These are phyloP conservation scores for Corymbia citriodora DNA, from an alignment of 441 rosid genomes.

Conservation along the genomic window DNA sequence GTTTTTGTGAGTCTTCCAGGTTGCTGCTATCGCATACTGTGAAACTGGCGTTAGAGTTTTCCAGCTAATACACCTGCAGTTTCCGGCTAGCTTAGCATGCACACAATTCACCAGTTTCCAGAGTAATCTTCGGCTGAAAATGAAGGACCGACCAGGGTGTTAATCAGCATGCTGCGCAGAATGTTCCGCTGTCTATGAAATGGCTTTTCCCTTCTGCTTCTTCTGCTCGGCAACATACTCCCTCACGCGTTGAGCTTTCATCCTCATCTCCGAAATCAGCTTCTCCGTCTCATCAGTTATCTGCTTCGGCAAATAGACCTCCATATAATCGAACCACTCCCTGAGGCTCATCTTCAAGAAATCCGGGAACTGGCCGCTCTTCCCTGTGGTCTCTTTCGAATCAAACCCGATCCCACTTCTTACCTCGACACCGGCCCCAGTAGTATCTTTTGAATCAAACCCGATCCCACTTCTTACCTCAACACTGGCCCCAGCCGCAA, in stretches of 20 bases:
- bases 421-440: not conserved
- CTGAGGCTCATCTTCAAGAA: slow-evolving; percentile 11
- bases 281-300: slow-evolving; percentile 16
- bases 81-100: not conserved
- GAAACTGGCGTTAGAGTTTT: not conserved
- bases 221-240: slow-evolving; percentile 13
- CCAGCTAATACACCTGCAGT: not conserved
- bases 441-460: not conserved
- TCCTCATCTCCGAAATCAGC: slow-evolving; percentile 13
- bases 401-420: not conserved
- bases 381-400: not conserved
- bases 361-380: not conserved
- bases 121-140: not conserved
- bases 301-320: slow-evolving; percentile 17
- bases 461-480: not conserved
- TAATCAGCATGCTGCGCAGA: accelerated
- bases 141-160: not conserved
- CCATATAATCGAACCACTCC: slow-evolving; percentile 18
- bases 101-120: not conserved
- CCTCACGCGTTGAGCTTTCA: not conserved
- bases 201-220: not conserved
- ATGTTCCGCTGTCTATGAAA: not conserved
- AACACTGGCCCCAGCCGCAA: not conserved
- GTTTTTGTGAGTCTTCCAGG: not conserved
- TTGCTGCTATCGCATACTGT: not conserved